These are phyloP conservation scores for Fraxinus platypoda DNA, from an alignment of 305 asterid species.

Conservation along the genomic window DNA sequence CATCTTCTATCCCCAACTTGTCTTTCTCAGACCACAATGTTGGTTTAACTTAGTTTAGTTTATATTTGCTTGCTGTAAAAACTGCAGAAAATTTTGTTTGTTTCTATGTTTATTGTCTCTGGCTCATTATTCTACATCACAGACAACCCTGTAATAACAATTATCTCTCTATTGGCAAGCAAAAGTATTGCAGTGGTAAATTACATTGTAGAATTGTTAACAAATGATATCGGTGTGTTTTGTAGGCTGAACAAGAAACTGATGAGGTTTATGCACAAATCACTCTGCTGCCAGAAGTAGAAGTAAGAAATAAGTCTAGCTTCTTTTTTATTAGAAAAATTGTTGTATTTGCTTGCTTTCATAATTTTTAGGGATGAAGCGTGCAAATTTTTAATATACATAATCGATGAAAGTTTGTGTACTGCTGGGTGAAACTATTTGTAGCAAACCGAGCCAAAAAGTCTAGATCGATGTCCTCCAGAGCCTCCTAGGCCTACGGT, in stretches of 20 bases:
- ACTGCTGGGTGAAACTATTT: conserved; percentile 17
- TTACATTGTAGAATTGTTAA: conserved; percentile 11
- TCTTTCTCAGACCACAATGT: neutral
- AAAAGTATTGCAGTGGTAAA: conserved; percentile 3
- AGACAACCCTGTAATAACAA: neutral
- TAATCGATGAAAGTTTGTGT: neutral
- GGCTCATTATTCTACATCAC: neutral
- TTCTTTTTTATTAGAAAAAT: conserved; percentile 7
- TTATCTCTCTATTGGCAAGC: neutral
- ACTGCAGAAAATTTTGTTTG: neutral
- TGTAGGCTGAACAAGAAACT: conserved; percentile 71
- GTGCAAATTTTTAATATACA: neutral
- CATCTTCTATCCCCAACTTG: neutral
- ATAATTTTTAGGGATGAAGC: neutral
- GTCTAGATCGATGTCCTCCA: conserved; percentile 31
- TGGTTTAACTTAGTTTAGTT: neutral
- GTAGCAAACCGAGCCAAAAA: conserved; percentile 54
- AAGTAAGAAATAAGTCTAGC: conserved; percentile 38
- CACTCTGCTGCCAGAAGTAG: conserved; percentile 52
- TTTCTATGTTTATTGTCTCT: neutral
- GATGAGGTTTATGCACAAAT: conserved; percentile 80
- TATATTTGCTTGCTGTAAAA: conserved; percentile 3
- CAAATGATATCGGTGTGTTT: conserved; percentile 12
- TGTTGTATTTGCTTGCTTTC: neutral
- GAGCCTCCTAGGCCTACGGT: conserved; percentile 55